Evolutionary conservation across 129 eudicot genomes (phyloP).

Genomic region (Escallonia rubra): DNA sequence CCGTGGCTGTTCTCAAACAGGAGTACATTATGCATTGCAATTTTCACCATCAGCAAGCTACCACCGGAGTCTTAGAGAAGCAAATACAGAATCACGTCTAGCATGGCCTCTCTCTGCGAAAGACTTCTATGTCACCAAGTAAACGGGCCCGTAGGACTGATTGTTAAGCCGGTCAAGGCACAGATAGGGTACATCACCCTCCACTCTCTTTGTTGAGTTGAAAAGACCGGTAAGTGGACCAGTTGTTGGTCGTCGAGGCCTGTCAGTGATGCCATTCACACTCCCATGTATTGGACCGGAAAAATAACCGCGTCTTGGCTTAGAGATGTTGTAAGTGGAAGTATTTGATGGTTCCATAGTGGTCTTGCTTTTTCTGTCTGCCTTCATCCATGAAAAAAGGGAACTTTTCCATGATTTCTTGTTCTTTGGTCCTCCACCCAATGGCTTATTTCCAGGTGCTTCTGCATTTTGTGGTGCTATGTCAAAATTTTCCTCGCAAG

Average conservation of each 20-base stretch:
- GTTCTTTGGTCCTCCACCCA: slow-evolving; percentile 13
- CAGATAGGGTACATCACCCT: slow-evolving; percentile 34
- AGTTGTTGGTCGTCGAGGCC: slow-evolving; percentile 23
- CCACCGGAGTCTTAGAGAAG: too few species aligned
- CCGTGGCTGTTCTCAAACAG: not conserved
- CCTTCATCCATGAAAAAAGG: slow-evolving; percentile 47
- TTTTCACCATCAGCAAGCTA: too few species aligned
- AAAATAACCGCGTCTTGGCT: slow-evolving; percentile 16
- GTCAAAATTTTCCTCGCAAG: slow-evolving; percentile 1
- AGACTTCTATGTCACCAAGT: slow-evolving; percentile 43
- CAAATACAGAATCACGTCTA: too few species aligned
- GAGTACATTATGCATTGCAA: not conserved
- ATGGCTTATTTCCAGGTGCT: slow-evolving; percentile 7
- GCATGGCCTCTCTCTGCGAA: too few species aligned
- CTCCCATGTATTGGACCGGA: slow-evolving; percentile 38
- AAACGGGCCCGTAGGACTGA: slow-evolving; percentile 59
- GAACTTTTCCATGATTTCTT: slow-evolving; percentile 53
- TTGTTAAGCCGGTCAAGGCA: slow-evolving; percentile 30
- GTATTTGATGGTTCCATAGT: slow-evolving; percentile 9
- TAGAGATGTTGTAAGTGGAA: slow-evolving; percentile 1
- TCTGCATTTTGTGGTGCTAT: not conserved
- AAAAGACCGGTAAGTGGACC: slow-evolving; percentile 40
- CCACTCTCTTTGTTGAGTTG: slow-evolving; percentile 19
- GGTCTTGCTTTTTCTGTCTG: slow-evolving; percentile 33
- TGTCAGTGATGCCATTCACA: slow-evolving; percentile 2